Evolutionary conservation across 306 rosid genomes (phyloP), one percentile per base, ranked within the genome.

Genomic region (Ormosia emarginata): DNA sequence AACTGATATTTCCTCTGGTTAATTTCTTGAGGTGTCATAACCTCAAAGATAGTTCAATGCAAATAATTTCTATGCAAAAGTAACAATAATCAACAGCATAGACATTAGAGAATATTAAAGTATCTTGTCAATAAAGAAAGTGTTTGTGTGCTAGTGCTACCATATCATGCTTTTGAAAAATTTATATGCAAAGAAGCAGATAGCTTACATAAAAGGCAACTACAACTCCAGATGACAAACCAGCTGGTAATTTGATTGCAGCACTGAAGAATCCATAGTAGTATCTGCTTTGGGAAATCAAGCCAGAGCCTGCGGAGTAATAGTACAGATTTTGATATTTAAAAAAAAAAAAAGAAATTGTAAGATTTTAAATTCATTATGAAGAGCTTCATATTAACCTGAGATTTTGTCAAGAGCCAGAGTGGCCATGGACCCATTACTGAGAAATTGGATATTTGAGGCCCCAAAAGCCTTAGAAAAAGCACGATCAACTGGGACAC

Each of bases 241-340:
- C 97, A 15, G 97, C 74, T 3, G 99, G 99, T 29, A 95, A 90
- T 86, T 95, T 95, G 70, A 95, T 90, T 37, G 98, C 91, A 59
- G 98, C 98, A 86, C 96, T 95, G 89, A 95, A 95, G 92, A 95
- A 95, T 86, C 99, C 98, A 67, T 92, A 93, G 58, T 82, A 83
- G 84, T 85, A 93, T 68, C 82, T 88, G 67, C 65, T 78, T 49
- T 84, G 71, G 0, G 99, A 95, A 39, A 81, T 90, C 80, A 95
- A 79, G 74, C 99, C 99, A 71, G 98, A 88, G 47, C 99, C 99
- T 95, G 79, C 29, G 37, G 8, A 47, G 18, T 0, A 43, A 49
- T 1, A 78, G 5, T 7, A 50, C 12, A 61, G 13, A 37, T 30
- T 70, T 47, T 30, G 49, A 78, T 52, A 15, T 44, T 15, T 71